Conservation (phyloP, 2,329 filamentous ascomycete species). For the Aciculosporium take region DNA sequence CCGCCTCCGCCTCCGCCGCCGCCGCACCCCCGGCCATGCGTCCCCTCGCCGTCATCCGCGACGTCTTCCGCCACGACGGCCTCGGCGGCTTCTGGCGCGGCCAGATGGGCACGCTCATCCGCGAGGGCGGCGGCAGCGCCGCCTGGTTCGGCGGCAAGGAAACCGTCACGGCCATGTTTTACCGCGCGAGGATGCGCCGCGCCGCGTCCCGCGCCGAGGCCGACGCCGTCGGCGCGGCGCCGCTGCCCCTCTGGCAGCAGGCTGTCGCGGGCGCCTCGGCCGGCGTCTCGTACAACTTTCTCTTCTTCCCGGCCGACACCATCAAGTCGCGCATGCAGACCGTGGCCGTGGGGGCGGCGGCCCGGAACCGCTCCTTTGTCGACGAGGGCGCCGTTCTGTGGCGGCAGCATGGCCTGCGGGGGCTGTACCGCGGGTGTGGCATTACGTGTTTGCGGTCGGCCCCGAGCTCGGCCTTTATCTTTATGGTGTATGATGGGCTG, state of each 20-base stretch:
- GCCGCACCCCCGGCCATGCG: constrained; percentile 33
- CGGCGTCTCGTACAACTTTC: constrained; percentile 89
- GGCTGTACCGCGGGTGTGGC: constrained; percentile 86
- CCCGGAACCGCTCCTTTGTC: constrained; percentile 52
- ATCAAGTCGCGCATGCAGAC: constrained; percentile 98
- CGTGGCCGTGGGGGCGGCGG: constrained; percentile 46
- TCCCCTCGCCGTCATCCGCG: constrained; percentile 56
- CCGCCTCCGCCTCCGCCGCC: constrained; percentile 24
- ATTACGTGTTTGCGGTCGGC: constrained; percentile 80
- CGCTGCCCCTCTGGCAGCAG: constrained; percentile 72
- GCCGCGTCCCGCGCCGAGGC: constrained; percentile 26
- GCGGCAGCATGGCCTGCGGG: constrained; percentile 65
- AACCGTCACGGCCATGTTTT: constrained; percentile 58
- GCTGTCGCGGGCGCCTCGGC: constrained; percentile 76
- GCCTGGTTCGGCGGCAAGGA: constrained; percentile 94
- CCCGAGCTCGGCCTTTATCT: constrained; percentile 96
- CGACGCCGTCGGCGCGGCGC: constrained; percentile 28
- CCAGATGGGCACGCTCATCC: constrained; percentile 81
- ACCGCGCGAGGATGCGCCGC: constrained; percentile 35
- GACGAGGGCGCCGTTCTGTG: constrained; percentile 62
- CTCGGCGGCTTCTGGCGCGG: constrained; percentile 86
- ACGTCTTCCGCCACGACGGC: constrained; percentile 73
- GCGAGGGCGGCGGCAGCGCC: constrained; percentile 83
- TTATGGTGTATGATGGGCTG: constrained; percentile 83
- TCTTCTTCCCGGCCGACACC: constrained; percentile 94